These are phyloP conservation scores for Aureobasidium namibiae DNA, from an alignment of 2,329 filamentous ascomycete genomes.

Conservation along the genomic window DNA sequence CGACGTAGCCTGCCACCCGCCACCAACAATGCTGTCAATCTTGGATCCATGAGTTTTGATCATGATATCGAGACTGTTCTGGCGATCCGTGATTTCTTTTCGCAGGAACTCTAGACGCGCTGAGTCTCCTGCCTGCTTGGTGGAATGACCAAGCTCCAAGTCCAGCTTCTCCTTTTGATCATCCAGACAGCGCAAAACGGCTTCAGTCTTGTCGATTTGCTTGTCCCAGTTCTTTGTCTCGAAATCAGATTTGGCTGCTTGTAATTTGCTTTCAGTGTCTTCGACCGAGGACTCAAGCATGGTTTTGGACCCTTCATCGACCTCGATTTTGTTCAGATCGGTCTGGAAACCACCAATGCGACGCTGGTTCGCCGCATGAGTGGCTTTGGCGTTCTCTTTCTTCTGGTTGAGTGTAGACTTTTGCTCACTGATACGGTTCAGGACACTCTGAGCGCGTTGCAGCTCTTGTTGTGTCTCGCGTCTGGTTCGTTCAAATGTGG, in stretches of 20 bases:
- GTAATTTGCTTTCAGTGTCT: conserved; percentile 57
- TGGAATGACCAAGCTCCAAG: conserved; percentile 75
- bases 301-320: conserved; percentile 79
- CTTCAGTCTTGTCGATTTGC: conserved; percentile 59
- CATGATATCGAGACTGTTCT: conserved; percentile 70
- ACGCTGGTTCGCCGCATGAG: conserved; percentile 65
- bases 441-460: conserved; percentile 59
- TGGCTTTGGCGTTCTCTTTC: conserved; percentile 63
- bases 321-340: conserved; percentile 61
- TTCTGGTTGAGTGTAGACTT: conserved; percentile 66
- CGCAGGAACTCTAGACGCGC: conserved; percentile 77
- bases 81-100: conserved; percentile 67
- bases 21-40: conserved; percentile 56
- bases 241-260: conserved; percentile 54
- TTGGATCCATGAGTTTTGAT: conserved; percentile 64
- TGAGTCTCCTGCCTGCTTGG: conserved; percentile 69
- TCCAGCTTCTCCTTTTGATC: conserved; percentile 63
- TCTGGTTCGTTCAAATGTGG: conserved; percentile 65
- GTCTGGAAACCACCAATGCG: conserved; percentile 59
- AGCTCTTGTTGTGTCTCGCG: conserved; percentile 67
- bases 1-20: conserved; percentile 59
- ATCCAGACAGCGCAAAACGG: conserved; percentile 60
- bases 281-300: conserved; percentile 65
- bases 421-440: conserved; percentile 66
- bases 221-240: conserved; percentile 60